These are phyloP conservation scores for Ogataea minuta DNA, from an alignment of 805 yeast genomes.

Conservation along the genomic window DNA sequence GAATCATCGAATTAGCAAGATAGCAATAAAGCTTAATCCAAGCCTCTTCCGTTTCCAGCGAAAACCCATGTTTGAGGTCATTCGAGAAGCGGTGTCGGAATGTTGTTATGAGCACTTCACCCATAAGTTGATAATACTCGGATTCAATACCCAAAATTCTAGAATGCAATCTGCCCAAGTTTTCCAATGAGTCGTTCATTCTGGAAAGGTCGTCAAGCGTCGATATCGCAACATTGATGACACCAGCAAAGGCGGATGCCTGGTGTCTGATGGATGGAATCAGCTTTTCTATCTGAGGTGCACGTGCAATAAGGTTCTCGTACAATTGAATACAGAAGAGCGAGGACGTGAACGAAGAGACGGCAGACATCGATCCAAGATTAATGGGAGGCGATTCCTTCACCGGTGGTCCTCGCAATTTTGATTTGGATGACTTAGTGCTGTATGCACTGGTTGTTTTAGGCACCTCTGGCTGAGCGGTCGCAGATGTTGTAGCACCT, in stretches of 20 bases:
- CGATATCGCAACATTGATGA: conserved; percentile 62
- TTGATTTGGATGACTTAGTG: neutral
- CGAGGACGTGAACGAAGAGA: conserved; percentile 47
- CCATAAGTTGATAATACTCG: conserved; percentile 67
- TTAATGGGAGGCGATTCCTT: conserved; percentile 1
- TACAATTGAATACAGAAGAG: conserved; percentile 77
- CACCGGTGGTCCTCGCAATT: conserved; percentile 1
- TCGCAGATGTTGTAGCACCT: conserved; percentile 19
- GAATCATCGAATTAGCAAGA: conserved; percentile 63
- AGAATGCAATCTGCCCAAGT: conserved; percentile 72
- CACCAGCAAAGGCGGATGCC: conserved; percentile 78
- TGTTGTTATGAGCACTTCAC: conserved; percentile 66
- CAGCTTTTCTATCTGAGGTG: conserved; percentile 56
- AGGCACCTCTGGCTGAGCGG: neutral
- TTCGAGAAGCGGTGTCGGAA: conserved; percentile 57
- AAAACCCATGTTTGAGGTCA: conserved; percentile 39
- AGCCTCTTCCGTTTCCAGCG: conserved; percentile 59
- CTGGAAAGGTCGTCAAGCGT: conserved; percentile 57
- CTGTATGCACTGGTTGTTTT: neutral
- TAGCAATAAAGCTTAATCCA: conserved; percentile 73
- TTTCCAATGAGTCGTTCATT: conserved; percentile 57
- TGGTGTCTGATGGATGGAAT: conserved; percentile 79
- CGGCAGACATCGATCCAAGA: conserved; percentile 6
- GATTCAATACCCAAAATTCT: conserved; percentile 73
- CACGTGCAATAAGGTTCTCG: conserved; percentile 60